Base-by-base conservation (phyloP, 2,329 filamentous ascomycete species). In the Aspergillus thermomutatus region DNA sequence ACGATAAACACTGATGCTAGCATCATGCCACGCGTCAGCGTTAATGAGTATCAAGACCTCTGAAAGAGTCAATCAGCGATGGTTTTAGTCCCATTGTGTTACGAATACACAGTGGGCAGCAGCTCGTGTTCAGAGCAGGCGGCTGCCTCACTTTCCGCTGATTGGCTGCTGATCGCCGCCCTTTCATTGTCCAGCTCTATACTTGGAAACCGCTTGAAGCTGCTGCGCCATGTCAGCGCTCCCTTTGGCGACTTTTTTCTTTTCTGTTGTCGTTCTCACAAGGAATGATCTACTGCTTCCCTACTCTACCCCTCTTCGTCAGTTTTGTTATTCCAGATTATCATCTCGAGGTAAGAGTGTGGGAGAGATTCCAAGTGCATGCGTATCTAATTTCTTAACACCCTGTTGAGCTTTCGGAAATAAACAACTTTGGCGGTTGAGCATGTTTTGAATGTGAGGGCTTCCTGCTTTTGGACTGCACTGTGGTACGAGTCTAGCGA, bases 221-320 rank as follows among this genome's bases (percentile, higher is more conserved):
- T 55, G 59, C 64, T 66, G 64, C 64, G 62, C 60, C 64, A 58
- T 65, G 58, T 60, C 59, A 63, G 62, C 56, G 46, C 53, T 59
- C 27, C 49, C 43, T 56, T 57, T 28, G 45, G 40, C 21, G 2
- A 17, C 28, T 17, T 54, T 50, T 52, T 49, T 54, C 23, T 50
- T 54, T 40, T 50, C 40, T 52, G 43, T 14, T 43, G 31, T 21
- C 17, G n/a, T 19, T 28, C 26, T 10, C 40, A 41, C 43, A 46
- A 14, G 3, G 6, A 23, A 14, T 46, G 43, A 26, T 14, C 49
- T 40, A 43, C 50, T 41, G 34, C 46, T 26, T 26, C 45, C 46
- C 52, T 53, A 53, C 45, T 52, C 50, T 50, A 43, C 53, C 34
- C 23, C 52, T 47, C 19, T 43, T 25, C 40, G 11, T 52, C 31